Evolutionary conservation across 805 yeast species (phyloP).

Genomic region (Yamadazyma sp.): DNA sequence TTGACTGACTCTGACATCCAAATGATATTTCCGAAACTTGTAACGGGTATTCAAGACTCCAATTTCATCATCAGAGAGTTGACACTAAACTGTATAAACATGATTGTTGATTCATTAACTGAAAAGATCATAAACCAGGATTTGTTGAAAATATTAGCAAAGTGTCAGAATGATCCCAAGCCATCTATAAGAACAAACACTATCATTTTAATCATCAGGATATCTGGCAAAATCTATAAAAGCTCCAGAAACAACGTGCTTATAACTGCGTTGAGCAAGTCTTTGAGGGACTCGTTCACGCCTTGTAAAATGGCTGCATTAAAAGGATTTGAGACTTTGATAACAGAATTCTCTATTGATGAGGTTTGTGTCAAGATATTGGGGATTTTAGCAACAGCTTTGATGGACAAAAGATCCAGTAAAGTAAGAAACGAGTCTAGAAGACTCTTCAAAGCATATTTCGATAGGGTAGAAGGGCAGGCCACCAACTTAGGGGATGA

Average conservation of each 20-base stretch:
- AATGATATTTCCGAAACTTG: slow-evolving; percentile 62
- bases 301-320: slow-evolving; percentile 78
- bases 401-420: slow-evolving; percentile 66
- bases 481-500: slow-evolving; percentile 33
- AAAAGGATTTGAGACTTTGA: slow-evolving; percentile 63
- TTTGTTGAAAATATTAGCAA: slow-evolving; percentile 74
- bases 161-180: slow-evolving; percentile 72
- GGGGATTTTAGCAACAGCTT: slow-evolving; percentile 80
- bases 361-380: slow-evolving; percentile 78
- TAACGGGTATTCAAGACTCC: slow-evolving; percentile 85
- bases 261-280: slow-evolving; percentile 82
- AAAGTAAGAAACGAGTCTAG: slow-evolving; percentile 75
- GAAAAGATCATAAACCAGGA: slow-evolving; percentile 87
- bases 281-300: slow-evolving; percentile 74
- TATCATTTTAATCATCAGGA: slow-evolving; percentile 62
- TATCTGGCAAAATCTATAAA: slow-evolving; percentile 57
- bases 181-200: slow-evolving; percentile 80
- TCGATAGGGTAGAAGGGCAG: slow-evolving; percentile 38
- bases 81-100: slow-evolving; percentile 65
- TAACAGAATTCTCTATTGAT: slow-evolving; percentile 67
- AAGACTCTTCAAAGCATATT: slow-evolving; percentile 60
- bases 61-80: slow-evolving; percentile 78
- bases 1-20: slow-evolving; percentile 63
- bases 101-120: slow-evolving; percentile 63
- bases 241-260: slow-evolving; percentile 68